These are phyloP conservation scores for Tephrocybe sp. DNA, from an alignment of 768 basidiomycete species.

Conservation along the genomic window DNA sequence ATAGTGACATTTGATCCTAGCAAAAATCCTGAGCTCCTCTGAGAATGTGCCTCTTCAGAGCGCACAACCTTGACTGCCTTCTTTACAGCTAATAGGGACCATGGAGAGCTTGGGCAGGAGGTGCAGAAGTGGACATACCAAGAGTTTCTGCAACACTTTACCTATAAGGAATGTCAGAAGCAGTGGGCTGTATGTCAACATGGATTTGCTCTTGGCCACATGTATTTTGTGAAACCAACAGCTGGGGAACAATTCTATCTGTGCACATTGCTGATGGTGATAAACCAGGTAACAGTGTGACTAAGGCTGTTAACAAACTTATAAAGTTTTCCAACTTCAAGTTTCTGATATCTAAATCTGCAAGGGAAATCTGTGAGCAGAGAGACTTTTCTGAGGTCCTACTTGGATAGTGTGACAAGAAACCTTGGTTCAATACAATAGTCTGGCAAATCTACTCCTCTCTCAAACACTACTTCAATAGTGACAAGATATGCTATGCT, in stretches of 20 bases:
- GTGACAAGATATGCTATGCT: too few species aligned
- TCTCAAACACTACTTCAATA: too few species aligned
- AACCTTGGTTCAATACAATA: too few species aligned
- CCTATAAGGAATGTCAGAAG: constrained; percentile 16
- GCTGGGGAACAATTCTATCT: constrained; percentile 42
- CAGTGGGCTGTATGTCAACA: constrained; percentile 29
- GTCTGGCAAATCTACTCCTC: too few species aligned
- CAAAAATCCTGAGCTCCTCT: constrained; percentile 25
- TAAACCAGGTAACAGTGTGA: too few species aligned
- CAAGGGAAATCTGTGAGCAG: too few species aligned
- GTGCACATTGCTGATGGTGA: constrained; percentile 35
- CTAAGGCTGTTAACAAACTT: too few species aligned
- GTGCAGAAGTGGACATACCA: constrained; percentile 30
- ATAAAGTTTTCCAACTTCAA: too few species aligned
- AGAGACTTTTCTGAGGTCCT: too few species aligned
- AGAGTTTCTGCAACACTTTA: constrained; percentile 36
- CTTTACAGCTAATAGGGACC: constrained; percentile 25
- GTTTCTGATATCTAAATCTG: too few species aligned
- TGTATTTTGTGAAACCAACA: constrained; percentile 37
- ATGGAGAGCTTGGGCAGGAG: constrained; percentile 13
- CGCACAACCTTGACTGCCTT: constrained; percentile 29
- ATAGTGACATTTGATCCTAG: constrained; percentile 32
- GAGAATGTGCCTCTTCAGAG: constrained; percentile 19
- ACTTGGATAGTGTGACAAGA: too few species aligned
- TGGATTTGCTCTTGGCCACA: constrained; percentile 37